Conservation (phyloP, 2,329 filamentous ascomycete species). For the Cryoendolithus antarcticus region DNA sequence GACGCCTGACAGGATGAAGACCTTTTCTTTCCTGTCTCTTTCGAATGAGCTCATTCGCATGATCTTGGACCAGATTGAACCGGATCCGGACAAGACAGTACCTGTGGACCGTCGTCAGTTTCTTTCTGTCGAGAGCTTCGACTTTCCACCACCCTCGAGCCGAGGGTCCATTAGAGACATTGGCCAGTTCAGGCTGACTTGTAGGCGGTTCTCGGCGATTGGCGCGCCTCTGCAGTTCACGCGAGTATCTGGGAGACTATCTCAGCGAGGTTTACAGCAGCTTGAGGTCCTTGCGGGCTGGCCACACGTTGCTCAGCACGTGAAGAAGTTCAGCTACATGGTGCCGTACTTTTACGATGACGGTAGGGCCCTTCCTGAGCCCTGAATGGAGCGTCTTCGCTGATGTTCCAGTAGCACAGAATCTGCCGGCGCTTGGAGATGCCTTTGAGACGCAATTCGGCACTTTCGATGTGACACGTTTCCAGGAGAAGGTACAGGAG, state of each 20-base stretch:
- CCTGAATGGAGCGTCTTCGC: too few species aligned
- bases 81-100: conserved; percentile 39
- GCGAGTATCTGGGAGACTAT: conserved; percentile 40
- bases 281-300: conserved; percentile 38
- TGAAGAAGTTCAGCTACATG: conserved; percentile 49
- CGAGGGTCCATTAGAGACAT: conserved; percentile 33
- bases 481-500: conserved; percentile 35
- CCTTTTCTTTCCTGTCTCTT: conserved; percentile 12
- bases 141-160: conserved; percentile 29
- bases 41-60: conserved; percentile 39
- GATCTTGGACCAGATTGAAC: conserved; percentile 40
- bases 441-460: conserved; percentile 19
- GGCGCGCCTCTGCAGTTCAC: conserved; percentile 41
- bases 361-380: conserved; percentile 24
- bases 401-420: background rate
- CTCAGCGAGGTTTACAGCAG: conserved; percentile 35
- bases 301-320: conserved; percentile 39
- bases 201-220: conserved; percentile 36
- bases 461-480: conserved; percentile 19
- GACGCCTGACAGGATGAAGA: too few species aligned
- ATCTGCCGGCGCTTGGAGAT: conserved; percentile 8
- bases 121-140: conserved; percentile 41
- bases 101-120: conserved; percentile 38
- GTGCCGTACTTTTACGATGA: conserved; percentile 46
- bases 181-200: conserved; percentile 36